phyloP scores from a whole-genome alignment of 2,329 filamentous ascomycete species.

The Erysiphe neolycopersici region DNA sequence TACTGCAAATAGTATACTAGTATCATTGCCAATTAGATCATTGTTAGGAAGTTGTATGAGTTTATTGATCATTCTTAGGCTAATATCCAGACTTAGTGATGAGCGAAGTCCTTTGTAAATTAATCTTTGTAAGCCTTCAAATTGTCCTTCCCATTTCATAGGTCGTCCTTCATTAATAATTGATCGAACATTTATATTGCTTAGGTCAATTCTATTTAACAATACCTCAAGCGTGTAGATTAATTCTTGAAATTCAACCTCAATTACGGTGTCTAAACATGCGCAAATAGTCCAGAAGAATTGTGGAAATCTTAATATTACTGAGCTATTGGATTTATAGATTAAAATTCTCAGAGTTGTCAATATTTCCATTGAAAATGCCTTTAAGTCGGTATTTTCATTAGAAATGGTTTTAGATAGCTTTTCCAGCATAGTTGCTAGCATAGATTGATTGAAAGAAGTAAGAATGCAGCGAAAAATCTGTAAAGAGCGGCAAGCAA shows the following conservation, averaged over 20 bases:
- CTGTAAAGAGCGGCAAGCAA: conserved; percentile 92
- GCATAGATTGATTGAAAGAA: conserved; percentile 73
- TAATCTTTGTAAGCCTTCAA: conserved; percentile 63
- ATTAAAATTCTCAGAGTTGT: conserved; percentile 87
- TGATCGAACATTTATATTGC: conserved; percentile 37
- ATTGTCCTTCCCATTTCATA: conserved; percentile 63
- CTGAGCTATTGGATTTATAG: conserved; percentile 49
- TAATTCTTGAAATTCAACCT: conserved; percentile 78
- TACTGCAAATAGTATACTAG: conserved; percentile 59
- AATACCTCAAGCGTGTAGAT: conserved; percentile 77
- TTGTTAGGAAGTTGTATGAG: conserved; percentile 58
- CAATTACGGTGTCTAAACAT: conserved; percentile 88
- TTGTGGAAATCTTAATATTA: conserved; percentile 73
- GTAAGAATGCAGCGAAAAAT: conserved; percentile 87
- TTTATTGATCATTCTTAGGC: conserved; percentile 50
- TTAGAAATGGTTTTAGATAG: conserved; percentile 94
- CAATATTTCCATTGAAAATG: conserved; percentile 92
- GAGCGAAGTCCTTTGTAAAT: conserved; percentile 85
- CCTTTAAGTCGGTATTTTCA: conserved; percentile 79
- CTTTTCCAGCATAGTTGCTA: conserved; percentile 86
- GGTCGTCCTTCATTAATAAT: conserved; percentile 57
- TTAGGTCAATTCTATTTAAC: conserved; percentile 59
- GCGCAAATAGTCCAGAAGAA: conserved; percentile 96
- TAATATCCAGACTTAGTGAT: conserved; percentile 51
- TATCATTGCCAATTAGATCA: conserved; percentile 55